A percentile compares a stretch with the other conserved stretches of the same genome.
These are phyloP conservation scores for Ogataea trehaloabstinens DNA, from an alignment of 805 yeast genomes.

Conservation along the genomic window DNA sequence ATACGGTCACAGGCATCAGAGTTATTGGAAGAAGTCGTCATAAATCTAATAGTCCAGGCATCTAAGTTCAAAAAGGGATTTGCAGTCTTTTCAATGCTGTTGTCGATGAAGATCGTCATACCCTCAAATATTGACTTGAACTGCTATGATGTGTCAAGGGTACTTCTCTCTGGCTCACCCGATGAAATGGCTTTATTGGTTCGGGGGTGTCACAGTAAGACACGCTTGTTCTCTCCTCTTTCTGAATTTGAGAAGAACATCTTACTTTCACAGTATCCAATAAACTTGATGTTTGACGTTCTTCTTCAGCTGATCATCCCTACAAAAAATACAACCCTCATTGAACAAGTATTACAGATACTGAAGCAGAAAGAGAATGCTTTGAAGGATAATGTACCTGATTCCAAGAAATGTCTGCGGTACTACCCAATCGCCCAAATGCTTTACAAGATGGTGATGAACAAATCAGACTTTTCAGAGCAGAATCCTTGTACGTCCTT, in stretches of 20 bases:
- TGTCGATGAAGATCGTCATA: background rate
- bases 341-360: background rate
- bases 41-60: background rate
- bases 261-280: background rate
- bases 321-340: background rate
- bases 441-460: background rate
- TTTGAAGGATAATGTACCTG: background rate
- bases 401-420: background rate
- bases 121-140: background rate
- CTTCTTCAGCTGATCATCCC: background rate
- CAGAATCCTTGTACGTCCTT: background rate
- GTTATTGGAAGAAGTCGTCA: background rate
- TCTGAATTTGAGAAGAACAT: background rate
- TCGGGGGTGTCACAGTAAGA: background rate
- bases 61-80: slow-evolving; percentile 1
- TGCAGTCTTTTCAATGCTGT: background rate
- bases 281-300: background rate
- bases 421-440: background rate
- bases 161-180: background rate
- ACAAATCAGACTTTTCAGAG: background rate
- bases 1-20: no score
- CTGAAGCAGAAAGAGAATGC: background rate
- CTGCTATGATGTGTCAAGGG: background rate
- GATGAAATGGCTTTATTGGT: background rate
- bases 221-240: background rate